Conservation (phyloP, 176 grass and related monocot genomes). For the Juncus effusus region DNA sequence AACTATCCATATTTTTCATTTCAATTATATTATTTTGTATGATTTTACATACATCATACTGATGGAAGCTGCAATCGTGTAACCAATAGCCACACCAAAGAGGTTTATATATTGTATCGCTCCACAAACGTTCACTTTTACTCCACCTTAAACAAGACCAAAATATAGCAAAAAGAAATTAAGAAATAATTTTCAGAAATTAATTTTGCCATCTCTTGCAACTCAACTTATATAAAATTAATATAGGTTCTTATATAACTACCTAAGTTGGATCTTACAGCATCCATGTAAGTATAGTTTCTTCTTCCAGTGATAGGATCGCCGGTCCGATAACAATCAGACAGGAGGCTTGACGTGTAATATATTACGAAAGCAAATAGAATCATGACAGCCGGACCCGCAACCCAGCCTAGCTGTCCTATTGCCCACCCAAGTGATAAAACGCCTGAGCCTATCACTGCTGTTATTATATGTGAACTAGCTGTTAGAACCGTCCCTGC, state of each 20-base stretch:
- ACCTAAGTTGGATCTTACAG: conserved; percentile 49
- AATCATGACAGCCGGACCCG: conserved; percentile 43
- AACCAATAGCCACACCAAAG: conserved; percentile 51
- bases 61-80: conserved; percentile 60
- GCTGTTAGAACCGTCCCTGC: conserved; percentile 48
- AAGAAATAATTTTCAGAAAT: neutral
- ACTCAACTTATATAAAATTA: neutral
- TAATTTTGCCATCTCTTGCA: neutral
- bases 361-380: conserved; percentile 49
- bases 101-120: conserved; percentile 55
- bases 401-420: conserved; percentile 49
- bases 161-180: neutral
- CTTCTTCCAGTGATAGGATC: conserved; percentile 38
- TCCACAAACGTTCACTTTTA: conserved; percentile 50
- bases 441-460: conserved; percentile 53
- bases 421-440: conserved; percentile 50
- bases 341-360: conserved; percentile 42
- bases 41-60: conserved; percentile 48
- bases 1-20: neutral
- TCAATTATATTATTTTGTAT: neutral
- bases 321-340: conserved; percentile 46
- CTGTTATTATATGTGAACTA: conserved; percentile 57
- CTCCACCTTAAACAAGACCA: conserved; percentile 28
- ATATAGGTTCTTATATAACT: neutral
- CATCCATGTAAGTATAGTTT: conserved; percentile 70